Evolutionary conservation across 495 filamentous ascomycete genomes (phyloP), one percentile per base, ranked within the genome.

Genomic region (Cercophora newfieldiana): DNA sequence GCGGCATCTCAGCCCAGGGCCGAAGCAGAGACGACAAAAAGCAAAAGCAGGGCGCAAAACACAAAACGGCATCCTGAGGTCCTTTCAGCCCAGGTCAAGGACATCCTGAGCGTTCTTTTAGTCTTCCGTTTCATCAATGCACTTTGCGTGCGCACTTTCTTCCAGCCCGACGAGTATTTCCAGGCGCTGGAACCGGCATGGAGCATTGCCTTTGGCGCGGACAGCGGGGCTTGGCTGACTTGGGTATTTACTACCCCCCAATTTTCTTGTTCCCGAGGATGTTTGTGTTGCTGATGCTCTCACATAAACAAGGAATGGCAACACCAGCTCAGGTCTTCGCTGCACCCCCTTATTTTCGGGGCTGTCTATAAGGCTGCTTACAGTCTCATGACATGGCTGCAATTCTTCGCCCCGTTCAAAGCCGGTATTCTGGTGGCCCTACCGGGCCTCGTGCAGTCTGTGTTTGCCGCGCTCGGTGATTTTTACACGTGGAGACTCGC

Each of bases 91-190:
- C 74, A 76, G 65, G 64, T 72, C 33, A 49, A 60, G n/a, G 83
- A 86, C 54, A 77, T 89, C 62, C 80, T 91, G 58, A 78, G 86
- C 48, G 81, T 87, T 48, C 86, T 97, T 22, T 70, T 97, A 63
- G 85, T 85, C 14, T 83, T 97, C 56, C 92, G 95, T 61, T 84
- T 96, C 58, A 72, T 92, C 74, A 97, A 98, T 78, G 88, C 93
- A n/a, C 80, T 97, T 63, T 86, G 81, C 57, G 81, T 96, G 47
- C 83, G 87, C 57, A 98, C 95, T n/a, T 99, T 97, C 75, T 99
- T 99, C 80, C 95, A 99, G 76, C 95, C 95, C n/a, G 95, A 99
- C 80, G 95, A 99, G 75, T 98, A 91, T 81, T 99, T 93, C 69
- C 95, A 99, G 73, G 91, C 93, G 6, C 83, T 99, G 12, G 95